A percentile compares a stretch with the other conserved stretches of the same genome.
Evolutionary conservation across 2,329 filamentous ascomycete species (phyloP).

Genomic region (Fusarium lyarnte): DNA sequence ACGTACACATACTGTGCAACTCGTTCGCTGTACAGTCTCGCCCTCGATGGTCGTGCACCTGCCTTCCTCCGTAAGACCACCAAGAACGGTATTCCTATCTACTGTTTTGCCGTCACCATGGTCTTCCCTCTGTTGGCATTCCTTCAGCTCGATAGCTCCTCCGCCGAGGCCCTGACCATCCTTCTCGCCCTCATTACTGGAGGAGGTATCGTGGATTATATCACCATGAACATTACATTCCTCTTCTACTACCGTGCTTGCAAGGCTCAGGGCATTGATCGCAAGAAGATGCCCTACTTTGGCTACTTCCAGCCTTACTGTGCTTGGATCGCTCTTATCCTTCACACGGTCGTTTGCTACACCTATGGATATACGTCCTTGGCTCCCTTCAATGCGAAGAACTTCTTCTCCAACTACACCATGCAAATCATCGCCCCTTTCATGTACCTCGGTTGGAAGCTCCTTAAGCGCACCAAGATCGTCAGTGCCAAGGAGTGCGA

Average conservation of each 20-base stretch:
- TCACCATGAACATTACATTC: slow-evolving; percentile 65
- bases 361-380: slow-evolving; percentile 62
- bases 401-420: slow-evolving; percentile 59
- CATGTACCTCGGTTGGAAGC: slow-evolving; percentile 65
- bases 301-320: slow-evolving; percentile 49
- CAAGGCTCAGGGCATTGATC: slow-evolving; percentile 56
- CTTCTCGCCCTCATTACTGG: slow-evolving; percentile 58
- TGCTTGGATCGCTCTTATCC: slow-evolving; percentile 29
- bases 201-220: slow-evolving; percentile 60
- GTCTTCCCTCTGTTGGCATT: slow-evolving; percentile 58
- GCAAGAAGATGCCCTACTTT: slow-evolving; percentile 60
- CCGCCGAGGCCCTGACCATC: slow-evolving; percentile 54
- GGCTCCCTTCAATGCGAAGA: slow-evolving; percentile 59
- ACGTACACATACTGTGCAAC: slow-evolving; percentile 55
- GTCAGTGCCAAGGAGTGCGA: slow-evolving; percentile 61
- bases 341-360: slow-evolving; percentile 45
- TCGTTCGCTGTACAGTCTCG: slow-evolving; percentile 65
- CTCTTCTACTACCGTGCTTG: slow-evolving; percentile 66
- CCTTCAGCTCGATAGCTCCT: slow-evolving; percentile 54
- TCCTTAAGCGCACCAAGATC: slow-evolving; percentile 63
- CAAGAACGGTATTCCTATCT: slow-evolving; percentile 64
- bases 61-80: slow-evolving; percentile 63
- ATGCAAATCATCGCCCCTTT: slow-evolving; percentile 59
- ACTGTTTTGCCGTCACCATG: slow-evolving; percentile 59
- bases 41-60: slow-evolving; percentile 62